Percentiles rank a stretch among this genome's conserved stretches.
These are phyloP conservation scores for Penicillium ochrochloron DNA, from an alignment of 495 filamentous ascomycete genomes.

Conservation along the genomic window DNA sequence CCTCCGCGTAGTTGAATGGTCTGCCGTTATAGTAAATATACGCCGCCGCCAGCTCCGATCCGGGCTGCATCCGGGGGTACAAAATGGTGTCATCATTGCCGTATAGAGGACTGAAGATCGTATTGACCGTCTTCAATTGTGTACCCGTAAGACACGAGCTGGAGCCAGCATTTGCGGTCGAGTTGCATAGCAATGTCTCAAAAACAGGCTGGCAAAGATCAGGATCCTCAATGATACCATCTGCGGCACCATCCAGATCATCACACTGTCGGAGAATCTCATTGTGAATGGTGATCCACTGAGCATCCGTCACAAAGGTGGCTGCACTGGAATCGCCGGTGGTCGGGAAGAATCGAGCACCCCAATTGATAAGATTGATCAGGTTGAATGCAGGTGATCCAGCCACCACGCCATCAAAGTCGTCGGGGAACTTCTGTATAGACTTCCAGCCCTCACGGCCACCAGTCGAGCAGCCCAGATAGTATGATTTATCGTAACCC, in stretches of 20 bases:
- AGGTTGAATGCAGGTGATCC: constrained; percentile 54
- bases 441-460: constrained; percentile 59
- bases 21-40: constrained; percentile 4
- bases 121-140: constrained; percentile 1
- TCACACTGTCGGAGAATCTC: constrained; percentile 7
- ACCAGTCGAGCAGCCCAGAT: constrained; percentile 61
- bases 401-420: constrained; percentile 70
- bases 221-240: constrained; percentile 8
- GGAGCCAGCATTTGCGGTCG: background rate
- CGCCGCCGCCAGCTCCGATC: constrained; percentile 2
- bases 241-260: constrained; percentile 11
- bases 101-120: constrained; percentile 2
- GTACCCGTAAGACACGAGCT: constrained; percentile 5
- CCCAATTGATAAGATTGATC: constrained; percentile 6
- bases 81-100: constrained; percentile 1
- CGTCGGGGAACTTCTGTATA: constrained; percentile 53
- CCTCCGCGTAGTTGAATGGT: background rate
- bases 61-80: constrained; percentile 9
- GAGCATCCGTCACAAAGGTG: constrained; percentile 1
- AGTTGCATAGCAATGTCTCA: constrained; percentile 9
- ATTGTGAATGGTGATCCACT: constrained; percentile 2
- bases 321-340: background rate
- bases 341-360: constrained; percentile 1
- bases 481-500: constrained; percentile 54
- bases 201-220: constrained; percentile 3